Evolutionary conservation across 176 grass and related monocot genomes (phyloP).

Genomic region (Secale cereale): DNA sequence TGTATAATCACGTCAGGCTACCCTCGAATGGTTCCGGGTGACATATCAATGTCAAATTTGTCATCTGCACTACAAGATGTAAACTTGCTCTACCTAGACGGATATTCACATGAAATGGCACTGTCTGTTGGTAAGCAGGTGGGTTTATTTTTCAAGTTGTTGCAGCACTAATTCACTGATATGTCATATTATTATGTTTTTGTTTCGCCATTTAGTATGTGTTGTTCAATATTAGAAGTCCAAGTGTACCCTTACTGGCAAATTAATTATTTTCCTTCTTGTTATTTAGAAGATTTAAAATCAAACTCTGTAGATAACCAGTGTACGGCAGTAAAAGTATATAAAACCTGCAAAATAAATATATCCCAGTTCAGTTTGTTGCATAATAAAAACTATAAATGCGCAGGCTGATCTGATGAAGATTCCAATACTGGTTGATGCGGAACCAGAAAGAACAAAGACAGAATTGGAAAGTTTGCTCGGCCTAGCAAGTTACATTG

Average conservation of each 20-base stretch:
- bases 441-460: constrained; percentile 51
- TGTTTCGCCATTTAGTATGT: neutral
- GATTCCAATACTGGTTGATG: constrained; percentile 52
- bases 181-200: neutral
- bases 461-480: constrained; percentile 42
- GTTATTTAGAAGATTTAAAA: neutral
- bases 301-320: neutral
- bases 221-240: neutral
- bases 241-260: neutral
- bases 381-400: constrained; percentile 37
- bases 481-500: constrained; percentile 38
- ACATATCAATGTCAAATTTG: constrained; percentile 29
- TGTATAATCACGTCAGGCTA: constrained; percentile 42
- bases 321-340: neutral
- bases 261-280: neutral
- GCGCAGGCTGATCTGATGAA: constrained; percentile 45
- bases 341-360: neutral
- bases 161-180: neutral
- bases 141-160: neutral
- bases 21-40: constrained; percentile 42
- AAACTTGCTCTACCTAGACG: constrained; percentile 45
- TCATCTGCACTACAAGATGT: constrained; percentile 36
- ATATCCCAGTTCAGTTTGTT: constrained; percentile 15
- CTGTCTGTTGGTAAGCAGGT: constrained; percentile 45
- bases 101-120: constrained; percentile 34